phyloP scores from a whole-genome alignment of 2,329 filamentous ascomycete species.

The Gyromitra esculenta region DNA sequence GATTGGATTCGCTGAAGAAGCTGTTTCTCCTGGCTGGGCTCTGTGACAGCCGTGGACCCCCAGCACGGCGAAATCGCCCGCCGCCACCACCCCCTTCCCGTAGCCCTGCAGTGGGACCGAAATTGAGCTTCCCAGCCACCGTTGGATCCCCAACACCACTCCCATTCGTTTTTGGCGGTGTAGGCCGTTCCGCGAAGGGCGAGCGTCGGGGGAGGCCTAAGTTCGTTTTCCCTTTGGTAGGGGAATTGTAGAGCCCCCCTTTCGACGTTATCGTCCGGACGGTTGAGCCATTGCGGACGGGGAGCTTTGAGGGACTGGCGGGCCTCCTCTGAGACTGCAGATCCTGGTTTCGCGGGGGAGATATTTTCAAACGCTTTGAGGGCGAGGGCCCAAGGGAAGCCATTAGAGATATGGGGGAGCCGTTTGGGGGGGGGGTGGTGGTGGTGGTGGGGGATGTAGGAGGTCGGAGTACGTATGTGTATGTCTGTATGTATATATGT shows the following conservation, averaged over 20 bases:
- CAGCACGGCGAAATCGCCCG: conserved; percentile 25
- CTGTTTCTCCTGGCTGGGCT: conserved; percentile 26
- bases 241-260: conserved; percentile 13
- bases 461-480: too few relatives aligned
- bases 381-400: conserved; percentile 32
- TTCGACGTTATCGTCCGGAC: not conserved
- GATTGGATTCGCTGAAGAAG: conserved; percentile 18
- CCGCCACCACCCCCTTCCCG: conserved; percentile 9
- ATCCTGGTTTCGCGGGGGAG: not conserved
- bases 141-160: not conserved
- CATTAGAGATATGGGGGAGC: conserved; percentile 10
- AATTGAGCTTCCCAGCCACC: conserved; percentile 24
- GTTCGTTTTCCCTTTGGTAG: not conserved
- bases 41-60: conserved; percentile 31
- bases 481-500: too few relatives aligned
- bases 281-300: conserved; percentile 32
- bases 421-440: not conserved
- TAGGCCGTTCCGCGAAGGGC: conserved; percentile 21
- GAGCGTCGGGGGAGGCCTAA: conserved; percentile 1
- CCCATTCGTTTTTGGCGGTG: conserved; percentile 8
- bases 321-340: conserved; percentile 10
- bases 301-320: conserved; percentile 38
- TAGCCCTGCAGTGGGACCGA: not conserved
- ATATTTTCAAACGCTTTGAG: conserved; percentile 40
- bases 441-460: not conserved